A percentile compares a stretch with the other conserved stretches of the same genome.
phyloP scores from a whole-genome alignment of 257 asterid species.

The Primulina tabacum region DNA sequence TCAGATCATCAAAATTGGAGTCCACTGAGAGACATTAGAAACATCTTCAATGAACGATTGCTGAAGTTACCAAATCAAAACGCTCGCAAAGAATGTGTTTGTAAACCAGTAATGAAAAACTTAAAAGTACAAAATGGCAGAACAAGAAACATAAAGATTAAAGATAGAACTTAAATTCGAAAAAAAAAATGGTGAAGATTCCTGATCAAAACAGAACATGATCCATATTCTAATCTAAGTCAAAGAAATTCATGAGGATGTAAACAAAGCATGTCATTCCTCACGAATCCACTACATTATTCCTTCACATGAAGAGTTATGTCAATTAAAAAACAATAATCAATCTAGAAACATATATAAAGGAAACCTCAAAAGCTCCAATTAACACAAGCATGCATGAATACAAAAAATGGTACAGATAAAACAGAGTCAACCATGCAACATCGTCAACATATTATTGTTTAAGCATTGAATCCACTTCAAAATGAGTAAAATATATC shows the following conservation, averaged over 20 bases:
- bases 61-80: not conserved
- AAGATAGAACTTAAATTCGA: not conserved
- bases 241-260: not conserved
- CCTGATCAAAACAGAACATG: not conserved
- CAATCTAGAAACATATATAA: not conserved
- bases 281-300: not conserved
- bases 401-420: not conserved
- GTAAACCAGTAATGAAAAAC: not conserved
- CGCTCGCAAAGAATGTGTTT: not conserved
- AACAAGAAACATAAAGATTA: slow-evolving; percentile 1
- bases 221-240: slow-evolving; percentile 7
- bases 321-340: not conserved
- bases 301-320: slow-evolving; percentile 7
- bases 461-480: slow-evolving; percentile 10
- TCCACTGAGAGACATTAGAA: not conserved
- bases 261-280: slow-evolving; percentile 13
- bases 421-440: slow-evolving; percentile 7
- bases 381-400: not conserved
- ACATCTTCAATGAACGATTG: not conserved
- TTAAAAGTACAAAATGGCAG: not conserved
- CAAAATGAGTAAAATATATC: slow-evolving; percentile 12
- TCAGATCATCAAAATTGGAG: not conserved
- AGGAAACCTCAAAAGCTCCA: not conserved
- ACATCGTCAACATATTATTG: not conserved
- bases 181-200: not conserved